Evolutionary conservation across 2,329 filamentous ascomycete species (phyloP).

Genomic region (Claviceps sp.): DNA sequence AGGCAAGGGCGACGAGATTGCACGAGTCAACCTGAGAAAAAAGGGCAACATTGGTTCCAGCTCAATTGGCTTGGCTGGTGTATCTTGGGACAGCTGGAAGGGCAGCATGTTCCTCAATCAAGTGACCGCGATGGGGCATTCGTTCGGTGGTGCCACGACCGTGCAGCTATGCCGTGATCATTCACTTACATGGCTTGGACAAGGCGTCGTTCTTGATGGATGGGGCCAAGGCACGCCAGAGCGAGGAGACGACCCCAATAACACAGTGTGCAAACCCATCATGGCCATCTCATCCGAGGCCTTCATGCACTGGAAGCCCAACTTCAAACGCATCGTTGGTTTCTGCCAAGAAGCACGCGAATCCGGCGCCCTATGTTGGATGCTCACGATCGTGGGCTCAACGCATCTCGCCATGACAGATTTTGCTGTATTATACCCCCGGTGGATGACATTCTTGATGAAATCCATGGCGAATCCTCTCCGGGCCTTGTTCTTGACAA

Average conservation of each 20-base stretch:
- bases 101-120: conserved; percentile 39
- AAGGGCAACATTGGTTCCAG: conserved; percentile 46
- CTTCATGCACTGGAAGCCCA: conserved; percentile 57
- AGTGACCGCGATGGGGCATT: conserved; percentile 51
- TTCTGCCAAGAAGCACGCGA: conserved; percentile 42
- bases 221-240: conserved; percentile 42
- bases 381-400: conserved; percentile 42
- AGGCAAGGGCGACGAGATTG: conserved; percentile 38
- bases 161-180: conserved; percentile 44
- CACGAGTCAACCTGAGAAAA: conserved; percentile 37
- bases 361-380: conserved; percentile 32
- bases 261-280: conserved; percentile 37
- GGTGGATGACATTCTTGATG: conserved; percentile 41
- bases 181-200: conserved; percentile 41
- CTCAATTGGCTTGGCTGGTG: conserved; percentile 41
- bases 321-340: conserved; percentile 43
- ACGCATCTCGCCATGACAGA: conserved; percentile 55
- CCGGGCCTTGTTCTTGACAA: conserved; percentile 49
- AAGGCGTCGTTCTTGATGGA: conserved; percentile 53
- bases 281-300: conserved; percentile 54
- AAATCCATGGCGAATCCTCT: conserved; percentile 52
- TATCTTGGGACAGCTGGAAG: conserved; percentile 44
- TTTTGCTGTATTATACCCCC: conserved; percentile 50
- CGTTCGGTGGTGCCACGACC: conserved; percentile 52
- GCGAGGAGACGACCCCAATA: conserved; percentile 27